A percentile compares a stretch with the other conserved stretches of the same genome.
Conservation (phyloP, 208 protist genomes). For the Trypanosoma grayi region DNA sequence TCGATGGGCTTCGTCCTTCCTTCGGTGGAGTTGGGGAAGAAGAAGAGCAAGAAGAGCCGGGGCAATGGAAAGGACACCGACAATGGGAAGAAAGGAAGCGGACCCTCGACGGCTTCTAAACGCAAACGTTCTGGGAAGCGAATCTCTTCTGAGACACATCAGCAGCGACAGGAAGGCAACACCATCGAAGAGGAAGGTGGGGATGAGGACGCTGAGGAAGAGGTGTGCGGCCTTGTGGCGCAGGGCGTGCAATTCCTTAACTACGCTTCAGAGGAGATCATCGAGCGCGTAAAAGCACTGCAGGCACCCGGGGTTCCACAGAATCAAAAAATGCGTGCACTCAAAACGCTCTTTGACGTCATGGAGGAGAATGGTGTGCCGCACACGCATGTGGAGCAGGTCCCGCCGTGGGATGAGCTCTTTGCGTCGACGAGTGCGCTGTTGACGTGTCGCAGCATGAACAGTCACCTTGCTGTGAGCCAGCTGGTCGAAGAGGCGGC, state of each 20-base stretch:
- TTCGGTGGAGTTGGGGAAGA: constrained; percentile 9
- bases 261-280: constrained; percentile 50
- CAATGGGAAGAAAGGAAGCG: not conserved
- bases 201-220: constrained; percentile 5
- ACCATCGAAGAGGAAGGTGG: not conserved
- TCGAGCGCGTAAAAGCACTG: constrained; percentile 69
- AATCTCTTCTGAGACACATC: not conserved
- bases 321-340: constrained; percentile 77
- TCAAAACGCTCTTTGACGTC: constrained; percentile 84
- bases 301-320: constrained; percentile 79
- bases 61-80: not conserved
- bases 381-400: constrained; percentile 68
- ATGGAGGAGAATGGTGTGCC: constrained; percentile 74
- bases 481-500: constrained; percentile 43
- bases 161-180: not conserved
- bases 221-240: constrained; percentile 8
- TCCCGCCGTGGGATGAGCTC: constrained; percentile 61
- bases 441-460: constrained; percentile 40
- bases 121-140: constrained; percentile 17
- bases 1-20: constrained; percentile 63
- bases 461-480: constrained; percentile 23
- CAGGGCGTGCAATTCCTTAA: constrained; percentile 52
- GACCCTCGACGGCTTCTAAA: constrained; percentile 1
- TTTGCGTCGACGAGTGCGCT: constrained; percentile 68
- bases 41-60: constrained; percentile 12